Percentiles rank a stretch among this genome's conserved stretches.
These are phyloP conservation scores for Murraya koenigii DNA, from an alignment of 345 rosid species.

Conservation along the genomic window DNA sequence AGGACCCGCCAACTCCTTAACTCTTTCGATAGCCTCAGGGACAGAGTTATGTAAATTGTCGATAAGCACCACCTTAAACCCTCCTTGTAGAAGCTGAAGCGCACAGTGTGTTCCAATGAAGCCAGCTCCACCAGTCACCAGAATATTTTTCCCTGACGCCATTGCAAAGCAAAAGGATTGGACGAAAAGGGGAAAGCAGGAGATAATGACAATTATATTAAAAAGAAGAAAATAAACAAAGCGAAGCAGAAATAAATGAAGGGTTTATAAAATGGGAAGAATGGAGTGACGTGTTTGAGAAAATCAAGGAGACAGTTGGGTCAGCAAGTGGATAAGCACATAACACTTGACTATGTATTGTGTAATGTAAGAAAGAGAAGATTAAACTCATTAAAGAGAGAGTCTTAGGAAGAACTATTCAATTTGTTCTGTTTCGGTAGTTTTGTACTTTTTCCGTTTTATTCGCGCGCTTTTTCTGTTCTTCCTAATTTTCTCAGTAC, in stretches of 20 bases:
- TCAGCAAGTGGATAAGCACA: constrained; percentile 34
- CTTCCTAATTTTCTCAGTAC: not conserved
- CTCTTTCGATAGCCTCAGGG: constrained; percentile 74
- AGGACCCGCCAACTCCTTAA: constrained; percentile 74
- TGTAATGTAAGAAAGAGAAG: not conserved
- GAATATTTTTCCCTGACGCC: constrained; percentile 50
- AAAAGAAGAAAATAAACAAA: not conserved
- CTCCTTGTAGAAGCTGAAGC: constrained; percentile 76
- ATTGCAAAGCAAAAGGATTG: constrained; percentile 11
- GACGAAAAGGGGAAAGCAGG: not conserved
- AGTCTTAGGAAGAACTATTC: not conserved
- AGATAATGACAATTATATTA: too few relatives aligned
- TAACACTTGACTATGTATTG: not conserved
- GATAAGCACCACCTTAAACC: constrained; percentile 74
- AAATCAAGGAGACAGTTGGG: constrained; percentile 31
- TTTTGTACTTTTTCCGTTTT: not conserved
- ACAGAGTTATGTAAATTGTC: constrained; percentile 88
- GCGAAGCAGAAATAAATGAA: not conserved
- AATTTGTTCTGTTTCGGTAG: constrained; percentile 2
- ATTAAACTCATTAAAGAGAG: not conserved
- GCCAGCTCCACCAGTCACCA: constrained; percentile 98
- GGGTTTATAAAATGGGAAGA: not conserved
- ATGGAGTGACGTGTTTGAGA: constrained; percentile 20
- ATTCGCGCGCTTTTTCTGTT: constrained; percentile 14
- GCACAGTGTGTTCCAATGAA: constrained; percentile 92